Base-by-base conservation (phyloP, 129 eudicot genomes). In the Flaveria sonorensis region DNA sequence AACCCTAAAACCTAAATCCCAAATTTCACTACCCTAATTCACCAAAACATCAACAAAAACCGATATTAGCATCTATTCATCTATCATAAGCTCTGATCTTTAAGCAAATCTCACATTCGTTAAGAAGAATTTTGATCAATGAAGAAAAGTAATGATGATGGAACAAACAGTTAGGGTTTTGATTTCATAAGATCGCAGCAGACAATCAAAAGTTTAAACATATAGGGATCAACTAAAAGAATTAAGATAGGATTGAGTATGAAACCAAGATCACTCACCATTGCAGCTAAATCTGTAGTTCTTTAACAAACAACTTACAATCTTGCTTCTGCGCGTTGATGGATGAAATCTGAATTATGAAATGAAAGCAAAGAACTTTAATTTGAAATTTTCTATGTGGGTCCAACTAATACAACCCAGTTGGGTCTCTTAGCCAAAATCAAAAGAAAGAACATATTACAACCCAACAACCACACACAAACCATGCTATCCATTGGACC, bases 251-350 rank as follows among this genome's bases (percentile, higher is more conserved):
- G n/a, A 62, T 32, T 53, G 64, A 20, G 47, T 47, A 60, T 47
- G 68, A 36, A 30, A 42, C 45, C 20, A n/a, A 1, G 80, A 64
- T 6, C 19, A 48, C 80, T 50, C 42, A 76, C 80, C 80, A 76
- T 76, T 65, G 24, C 70, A 76, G 42, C 72, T 39, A 28, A 50
- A 14, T 65, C 42, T 32, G 72, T 26, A 76, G 80, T 50, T 65
- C 64, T 50, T 64, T 72, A 13, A 36, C 26, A 20, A 72, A 13
- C 21, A 36, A 26, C 21, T 36, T 12, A 14, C 66, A 23, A 13
- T 72, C 51, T 53, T 48, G 14, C 39, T 36, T 50, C 2, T 28
- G 61, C 48, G 76, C 48, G 64, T 71, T 52, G 75, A 55, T 1
- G 26, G 0, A 1, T 10, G 20, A 62, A 62, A 15, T 9, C 36